Percentiles rank a stretch among this genome's conserved stretches.
Evolutionary conservation across 2,329 filamentous ascomycete species (phyloP).

Genomic region (Rugonectria rugulosa): DNA sequence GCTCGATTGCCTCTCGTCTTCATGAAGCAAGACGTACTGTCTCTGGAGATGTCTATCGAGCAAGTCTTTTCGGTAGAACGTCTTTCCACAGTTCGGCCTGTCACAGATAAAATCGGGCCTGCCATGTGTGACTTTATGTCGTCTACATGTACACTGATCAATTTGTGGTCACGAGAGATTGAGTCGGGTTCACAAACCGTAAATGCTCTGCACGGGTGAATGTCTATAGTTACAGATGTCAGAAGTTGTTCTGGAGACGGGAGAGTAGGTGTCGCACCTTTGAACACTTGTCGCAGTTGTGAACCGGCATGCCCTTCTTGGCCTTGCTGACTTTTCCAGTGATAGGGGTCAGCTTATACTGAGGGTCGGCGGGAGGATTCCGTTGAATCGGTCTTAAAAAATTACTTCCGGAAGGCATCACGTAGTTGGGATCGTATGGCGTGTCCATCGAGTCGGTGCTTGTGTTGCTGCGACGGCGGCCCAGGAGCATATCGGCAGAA

Average conservation of each 20-base stretch:
- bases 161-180: constrained; percentile 33
- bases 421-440: constrained; percentile 37
- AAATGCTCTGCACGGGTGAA: constrained; percentile 70
- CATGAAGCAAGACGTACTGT: constrained; percentile 42
- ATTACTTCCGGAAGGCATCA: constrained; percentile 37
- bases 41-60: constrained; percentile 62
- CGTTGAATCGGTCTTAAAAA: constrained; percentile 52
- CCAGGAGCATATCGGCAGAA: constrained; percentile 38
- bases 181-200: constrained; percentile 51
- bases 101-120: constrained; percentile 60
- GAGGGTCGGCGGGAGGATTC: constrained; percentile 44
- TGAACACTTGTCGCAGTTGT: constrained; percentile 60
- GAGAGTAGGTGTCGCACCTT: constrained; percentile 51
- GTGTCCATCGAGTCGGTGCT: constrained; percentile 60
- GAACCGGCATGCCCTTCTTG: constrained; percentile 66
- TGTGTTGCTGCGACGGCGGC: constrained; percentile 53
- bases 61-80: constrained; percentile 66
- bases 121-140: constrained; percentile 67
- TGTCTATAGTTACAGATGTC: constrained; percentile 50
- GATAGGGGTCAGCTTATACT: constrained; percentile 63
- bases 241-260: neutral
- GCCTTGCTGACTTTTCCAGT: constrained; percentile 64
- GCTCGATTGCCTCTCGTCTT: neutral
- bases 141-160: constrained; percentile 50
- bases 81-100: constrained; percentile 61